Evolutionary conservation across 306 rosid species (phyloP), one percentile per base, ranked within the genome.

Genomic region (Vigna nakashimae): DNA sequence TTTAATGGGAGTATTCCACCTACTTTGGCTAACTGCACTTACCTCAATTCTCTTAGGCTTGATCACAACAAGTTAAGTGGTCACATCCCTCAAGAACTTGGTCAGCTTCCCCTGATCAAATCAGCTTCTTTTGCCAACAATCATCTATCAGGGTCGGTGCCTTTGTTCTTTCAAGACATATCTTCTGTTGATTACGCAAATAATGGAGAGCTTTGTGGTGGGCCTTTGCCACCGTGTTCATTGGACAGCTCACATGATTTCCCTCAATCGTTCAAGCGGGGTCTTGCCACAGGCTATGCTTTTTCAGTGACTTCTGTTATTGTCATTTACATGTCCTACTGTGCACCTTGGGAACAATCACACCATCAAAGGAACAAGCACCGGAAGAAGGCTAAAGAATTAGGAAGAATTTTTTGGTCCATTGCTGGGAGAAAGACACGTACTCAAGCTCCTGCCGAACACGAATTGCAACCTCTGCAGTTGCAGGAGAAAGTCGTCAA

Each of bases 241-340:
- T 43, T 43, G 15, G 49, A 43, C 14, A 43, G 1, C 2, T 22
- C 76, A 17, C 17, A 4, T 1, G 17, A 49, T 11, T 68, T 75
- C 49, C 30, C 9, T 46, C 18, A 6, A 4, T 66, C 58, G 0
- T 58, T 82, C 42, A 82, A 28, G 45, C 16, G 14, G 11, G 82
- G 86, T 16, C 51, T 82, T 38, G 7, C 67, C 58, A 45, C 49
- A 58, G 86, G 86, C 32, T 82, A 24, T 73, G 42, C 4, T 18
- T 49, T 58, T 14, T 48, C 71, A 4, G 13, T 73, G 10, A 38
- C 63, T 55, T 77, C 22, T 66, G 66, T 46, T 22, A 26, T 65
- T 2, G 2, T 55, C 2, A n/a, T 9, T 58, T 66, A 4, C 18
- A 28, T 71, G 18, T 57, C 55, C 50, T 53, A 7, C 74, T 38